Conservation (phyloP, 1,284 basidiomycete species). For the Cryptococcus floricola region DNA sequence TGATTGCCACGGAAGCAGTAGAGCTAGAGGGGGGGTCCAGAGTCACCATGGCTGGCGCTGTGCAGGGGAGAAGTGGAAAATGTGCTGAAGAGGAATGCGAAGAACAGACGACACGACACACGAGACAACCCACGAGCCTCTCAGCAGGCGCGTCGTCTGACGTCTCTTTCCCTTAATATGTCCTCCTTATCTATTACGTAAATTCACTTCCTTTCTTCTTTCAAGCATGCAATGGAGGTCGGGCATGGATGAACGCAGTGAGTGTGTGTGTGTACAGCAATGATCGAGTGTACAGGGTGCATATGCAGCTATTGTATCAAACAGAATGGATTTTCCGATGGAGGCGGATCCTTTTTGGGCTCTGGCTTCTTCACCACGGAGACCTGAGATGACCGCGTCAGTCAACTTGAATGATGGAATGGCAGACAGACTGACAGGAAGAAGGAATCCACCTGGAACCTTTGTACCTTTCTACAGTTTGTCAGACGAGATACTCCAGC, state of each 20-base stretch:
- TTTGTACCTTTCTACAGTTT: constrained; percentile 30
- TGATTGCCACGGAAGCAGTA: neutral
- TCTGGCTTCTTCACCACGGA: constrained; percentile 33
- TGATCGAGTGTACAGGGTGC: neutral
- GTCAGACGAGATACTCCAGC: neutral
- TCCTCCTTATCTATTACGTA: constrained; percentile 8
- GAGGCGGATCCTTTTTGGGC: constrained; percentile 11
- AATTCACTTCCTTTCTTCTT: constrained; percentile 9
- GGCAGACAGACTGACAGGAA: constrained; percentile 23
- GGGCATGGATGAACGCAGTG: neutral
- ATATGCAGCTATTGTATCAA: constrained; percentile 20
- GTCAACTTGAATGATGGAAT: neutral
- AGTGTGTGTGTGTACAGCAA: neutral
- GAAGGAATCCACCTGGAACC: constrained; percentile 38
- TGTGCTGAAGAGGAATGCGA: neutral
- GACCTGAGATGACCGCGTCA: constrained; percentile 8
- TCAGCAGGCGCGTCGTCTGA: neutral
- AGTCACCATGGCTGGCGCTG: neutral
- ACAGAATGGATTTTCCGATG: constrained; percentile 25
- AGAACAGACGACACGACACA: neutral
- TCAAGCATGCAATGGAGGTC: neutral
- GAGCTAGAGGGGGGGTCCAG: neutral
- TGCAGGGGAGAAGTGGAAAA: neutral
- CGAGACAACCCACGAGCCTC: neutral
- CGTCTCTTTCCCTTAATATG: neutral